Evolutionary conservation across 257 asterid genomes (phyloP), one percentile per base, ranked within the genome.

Genomic region (Jacaranda mimosifolia): DNA sequence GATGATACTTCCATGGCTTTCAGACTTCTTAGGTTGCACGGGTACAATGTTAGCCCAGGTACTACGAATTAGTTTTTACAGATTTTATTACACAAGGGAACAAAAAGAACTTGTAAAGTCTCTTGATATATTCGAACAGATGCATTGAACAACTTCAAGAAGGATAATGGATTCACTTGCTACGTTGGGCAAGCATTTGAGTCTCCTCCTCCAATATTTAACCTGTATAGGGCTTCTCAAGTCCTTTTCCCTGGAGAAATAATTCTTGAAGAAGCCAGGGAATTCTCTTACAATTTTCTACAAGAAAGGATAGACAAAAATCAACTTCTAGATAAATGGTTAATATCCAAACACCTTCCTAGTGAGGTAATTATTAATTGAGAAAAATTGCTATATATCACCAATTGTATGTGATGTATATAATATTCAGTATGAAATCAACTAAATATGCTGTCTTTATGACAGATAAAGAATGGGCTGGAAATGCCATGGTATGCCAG

Each of bases 211-310:
- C 68, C 83, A 19, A 68, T 82, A 7, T 77, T 66, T 17, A 82
- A 83, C 74, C 84, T 87, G 18, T 85, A 82, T 35, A 80, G 88
- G 66, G 88, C 87, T 58, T 80, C 87, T 5, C 86, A 85, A 72
- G 73, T 85, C 9, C 46, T 52, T 58, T 85, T 83, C 39, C 89
- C 91, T 0, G 88, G 89, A 9, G 91, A 87, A 21, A 53, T 17
- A 1, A 69, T 85, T 7, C 83, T 87, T 43, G 85, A 72, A 36
- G 82, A 85, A 38, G 91, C 88, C 39, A 68, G 66, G 4, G 57
- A 66, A 1, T 84, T 88, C 58, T 77, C 86, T 35, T 42, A 40
- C 49, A 79, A 42, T 6, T 85, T 83, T 67, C 67, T 85, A 3
- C 65, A 39, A 51, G 64, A 81, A 43, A 71, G 58, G 65, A 15